Base-by-base conservation (phyloP, 139 green algal species). In the Chlorella sp. region DNA sequence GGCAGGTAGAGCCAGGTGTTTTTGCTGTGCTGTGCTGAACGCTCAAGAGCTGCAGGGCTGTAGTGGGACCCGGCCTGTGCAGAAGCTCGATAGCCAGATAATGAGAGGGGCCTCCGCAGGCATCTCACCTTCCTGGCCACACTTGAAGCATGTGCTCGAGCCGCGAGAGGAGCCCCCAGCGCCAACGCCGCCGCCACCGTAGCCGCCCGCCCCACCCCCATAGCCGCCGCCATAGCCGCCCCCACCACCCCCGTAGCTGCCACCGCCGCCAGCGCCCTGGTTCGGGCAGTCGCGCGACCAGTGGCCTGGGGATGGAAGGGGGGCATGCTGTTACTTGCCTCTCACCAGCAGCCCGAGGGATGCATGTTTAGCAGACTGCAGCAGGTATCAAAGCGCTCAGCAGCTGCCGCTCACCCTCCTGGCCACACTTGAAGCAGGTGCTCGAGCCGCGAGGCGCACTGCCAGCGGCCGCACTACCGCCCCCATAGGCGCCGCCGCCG, bases 361-460 rank as follows among this genome's bases (percentile, higher is more conserved):
- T n/a, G n/a, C n/a, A n/a, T n/a, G n/a, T n/a, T n/a, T n/a, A n/a
- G n/a, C n/a, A n/a, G n/a, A n/a, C n/a, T 55, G 46, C 14, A 55
- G 46, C 46, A 55, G 46, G 46, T 17, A 55, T n/a, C n/a, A n/a
- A n/a, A n/a, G n/a, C n/a, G n/a, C n/a, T n/a, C n/a, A n/a, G n/a
- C n/a, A n/a, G n/a, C n/a, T n/a, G n/a, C n/a, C n/a, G n/a, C n/a
- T n/a, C n/a, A n/a, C n/a, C n/a, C n/a, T 38, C 15, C 55, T 9
- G 27, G 55, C 55, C 43, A 72, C 65, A n/a, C 43, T 72, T 72
- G 65, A 45, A 72, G 31, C 65, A 72, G 8, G 58, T 31, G 4
- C 31, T 8, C n/a, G n/a, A n/a, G n/a, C n/a, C 46, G 14, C 14
- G 46, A 55, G 14, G 17, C 14, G 46, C 14, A 17, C 46, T 17